A percentile compares a stretch with the other conserved stretches of the same genome.
These are phyloP conservation scores for Cyclostephanos tholiformis DNA, from an alignment of 108 stramenopile genomes.

Conservation along the genomic window DNA sequence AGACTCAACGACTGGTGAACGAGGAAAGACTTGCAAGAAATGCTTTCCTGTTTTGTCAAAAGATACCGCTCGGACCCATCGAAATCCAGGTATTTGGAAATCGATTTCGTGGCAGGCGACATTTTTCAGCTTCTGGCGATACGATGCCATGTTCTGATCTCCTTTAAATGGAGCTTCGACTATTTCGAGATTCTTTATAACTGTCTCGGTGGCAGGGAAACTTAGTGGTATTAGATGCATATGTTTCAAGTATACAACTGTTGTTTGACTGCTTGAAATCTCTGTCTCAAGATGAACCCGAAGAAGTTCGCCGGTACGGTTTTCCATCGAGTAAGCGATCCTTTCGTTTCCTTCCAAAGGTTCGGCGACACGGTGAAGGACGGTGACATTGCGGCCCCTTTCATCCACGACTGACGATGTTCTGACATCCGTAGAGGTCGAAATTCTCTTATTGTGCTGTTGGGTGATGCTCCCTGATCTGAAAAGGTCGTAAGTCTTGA, in stretches of 20 bases:
- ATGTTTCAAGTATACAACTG: slow-evolving; percentile 82
- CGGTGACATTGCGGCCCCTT: slow-evolving; percentile 27
- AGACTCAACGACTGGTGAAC: slow-evolving; percentile 52
- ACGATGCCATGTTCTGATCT: slow-evolving; percentile 26
- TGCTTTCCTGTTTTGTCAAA: slow-evolving; percentile 86
- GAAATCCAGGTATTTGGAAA: slow-evolving; percentile 89
- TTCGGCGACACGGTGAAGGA: slow-evolving; percentile 70
- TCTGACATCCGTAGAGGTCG: background rate
- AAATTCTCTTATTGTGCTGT: background rate
- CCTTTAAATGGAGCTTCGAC: slow-evolving; percentile 90
- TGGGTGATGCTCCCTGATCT: background rate
- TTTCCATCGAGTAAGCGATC: slow-evolving; percentile 89
- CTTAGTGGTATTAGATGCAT: slow-evolving; percentile 64
- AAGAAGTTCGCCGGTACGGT: slow-evolving; percentile 87
- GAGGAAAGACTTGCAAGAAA: slow-evolving; percentile 73
- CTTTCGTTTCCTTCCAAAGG: slow-evolving; percentile 62
- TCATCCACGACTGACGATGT: slow-evolving; percentile 14
- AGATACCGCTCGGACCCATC: slow-evolving; percentile 80
- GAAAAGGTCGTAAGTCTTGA: slow-evolving; percentile 58
- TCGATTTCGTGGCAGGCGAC: slow-evolving; percentile 70
- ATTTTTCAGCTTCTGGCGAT: slow-evolving; percentile 5
- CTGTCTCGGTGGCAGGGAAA: slow-evolving; percentile 87
- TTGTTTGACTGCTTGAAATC: slow-evolving; percentile 25
- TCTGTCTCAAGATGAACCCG: slow-evolving; percentile 65
- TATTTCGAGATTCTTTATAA: slow-evolving; percentile 75